Base-by-base conservation (phyloP, 1,284 basidiomycete species). In the Ceratorhiza oryzae-sativae region DNA sequence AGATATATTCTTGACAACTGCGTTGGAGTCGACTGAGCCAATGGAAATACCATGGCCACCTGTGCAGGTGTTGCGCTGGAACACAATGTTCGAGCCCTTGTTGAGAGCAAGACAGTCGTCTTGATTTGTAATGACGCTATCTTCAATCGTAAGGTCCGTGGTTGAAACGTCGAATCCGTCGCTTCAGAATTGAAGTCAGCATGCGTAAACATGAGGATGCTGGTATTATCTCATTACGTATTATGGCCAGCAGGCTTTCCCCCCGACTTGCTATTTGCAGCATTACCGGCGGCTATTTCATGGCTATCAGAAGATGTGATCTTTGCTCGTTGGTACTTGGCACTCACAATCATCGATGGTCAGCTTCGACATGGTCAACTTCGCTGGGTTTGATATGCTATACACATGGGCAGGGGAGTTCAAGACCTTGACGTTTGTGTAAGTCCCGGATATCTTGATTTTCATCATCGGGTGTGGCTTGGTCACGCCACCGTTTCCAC, bases 381-480 rank as follows among this genome's bases (percentile, higher is more conserved):
- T 68, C 10, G 74, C 79, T 1, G 78, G 78, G 76, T 80, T 81
- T 59, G 79, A 79, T 10, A 79, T 79, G 72, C 78, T 79, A 77
- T 80, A 81, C 25, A 77, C 76, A 53, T 78, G 78, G 25, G 78
- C 77, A 0, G 85, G 86, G 6, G 84, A 83, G 75, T 86, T 85
- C 53, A 84, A 62, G 10, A 84, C 81, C n/a, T 79, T 78, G 45
- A 86, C 78, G 55, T 82, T 77, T 82, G 80, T 39, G 75, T 82
- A 86, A 12, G 81, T 82, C 0, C 86, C 86, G 36, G 86, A 87
- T 1, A 85, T 86, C 75, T 83, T 83, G 73, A 87, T 86, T 77
- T 78, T 80, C 81, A 78, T 79, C 77, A 80, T 53, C 78, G 82
- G 65, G 79, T 83, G 82, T 8, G 85, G 85, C 71, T 86, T 86